A percentile compares a stretch with the other conserved stretches of the same genome.
phyloP scores from a whole-genome alignment of 2,329 filamentous ascomycete genomes.

The Penicillium paneum region DNA sequence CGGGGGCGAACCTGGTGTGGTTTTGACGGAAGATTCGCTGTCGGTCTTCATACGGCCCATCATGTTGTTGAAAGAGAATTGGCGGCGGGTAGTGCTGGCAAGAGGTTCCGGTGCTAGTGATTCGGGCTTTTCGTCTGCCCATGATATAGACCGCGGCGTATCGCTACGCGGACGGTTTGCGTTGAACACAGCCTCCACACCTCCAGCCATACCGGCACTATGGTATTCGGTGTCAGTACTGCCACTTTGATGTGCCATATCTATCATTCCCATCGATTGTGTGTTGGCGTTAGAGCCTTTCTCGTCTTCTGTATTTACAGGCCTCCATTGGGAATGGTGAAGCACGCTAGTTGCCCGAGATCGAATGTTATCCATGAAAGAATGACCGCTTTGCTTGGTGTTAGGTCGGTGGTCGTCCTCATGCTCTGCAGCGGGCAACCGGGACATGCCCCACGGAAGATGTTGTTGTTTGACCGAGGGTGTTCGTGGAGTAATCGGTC shows the following conservation, averaged over 20 bases:
- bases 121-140: slow-evolving; percentile 32
- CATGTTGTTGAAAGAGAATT: slow-evolving; percentile 90
- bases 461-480: slow-evolving; percentile 54
- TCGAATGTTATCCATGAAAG: slow-evolving; percentile 40
- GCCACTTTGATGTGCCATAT: slow-evolving; percentile 55
- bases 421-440: slow-evolving; percentile 67
- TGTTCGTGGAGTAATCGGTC: slow-evolving; percentile 37
- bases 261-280: slow-evolving; percentile 61
- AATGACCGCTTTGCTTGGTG: slow-evolving; percentile 31
- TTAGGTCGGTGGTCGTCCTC: slow-evolving; percentile 40
- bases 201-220: slow-evolving; percentile 18
- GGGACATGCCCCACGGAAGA: slow-evolving; percentile 83
- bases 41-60: slow-evolving; percentile 55
- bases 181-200: slow-evolving; percentile 26
- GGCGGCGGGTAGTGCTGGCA: slow-evolving; percentile 61
- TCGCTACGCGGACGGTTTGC: slow-evolving; percentile 27
- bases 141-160: slow-evolving; percentile 41
- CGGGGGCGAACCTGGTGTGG: slow-evolving; percentile 29
- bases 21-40: slow-evolving; percentile 21
- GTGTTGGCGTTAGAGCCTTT: slow-evolving; percentile 46
- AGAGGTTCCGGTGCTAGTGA: slow-evolving; percentile 26
- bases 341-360: slow-evolving; percentile 39
- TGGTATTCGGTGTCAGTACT: slow-evolving; percentile 42
- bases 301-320: slow-evolving; percentile 32
- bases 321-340: slow-evolving; percentile 36